Evolutionary conservation across 2,329 filamentous ascomycete genomes (phyloP), one percentile per base, ranked within the genome.

Genomic region (Ceratocystiopsis minuta): DNA sequence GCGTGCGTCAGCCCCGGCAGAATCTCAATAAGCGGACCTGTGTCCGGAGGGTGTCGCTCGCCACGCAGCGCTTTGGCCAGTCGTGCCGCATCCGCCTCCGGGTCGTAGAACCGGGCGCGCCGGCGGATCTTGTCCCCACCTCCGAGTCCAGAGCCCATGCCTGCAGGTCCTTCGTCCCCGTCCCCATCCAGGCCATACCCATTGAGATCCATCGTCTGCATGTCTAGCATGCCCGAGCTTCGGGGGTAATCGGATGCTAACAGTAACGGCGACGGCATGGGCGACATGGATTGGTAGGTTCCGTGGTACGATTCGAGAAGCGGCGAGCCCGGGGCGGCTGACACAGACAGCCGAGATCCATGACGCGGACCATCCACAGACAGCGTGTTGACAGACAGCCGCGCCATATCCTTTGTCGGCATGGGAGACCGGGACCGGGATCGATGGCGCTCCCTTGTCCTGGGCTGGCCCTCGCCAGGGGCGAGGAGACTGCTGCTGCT

Each of bases 201-300:
- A 0, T 70, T 72, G 14, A 75, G 58, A 1, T 75, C 70, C 20
- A 70, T 50, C 24, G 60, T 48, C 13, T 58, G 35, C 17, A 45
- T 36, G 14, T 48, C 45, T 2, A 42, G 17, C 9, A 43, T 12
- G n/a, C 36, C 17, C 14, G 69, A 55, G 17, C 73, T 70, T 11
- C 75, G 65, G 33, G 69, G 64, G 28, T 65, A 58, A 38, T 64
- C 54, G 1, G 64, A 60, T 3, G 74, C 58, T 4, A 75, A 54
- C 52, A 78, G 66, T 18, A 87, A 64, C 1, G 87, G 84, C 0
- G 86, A 86, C 0, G 87, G 87, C 84, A 95, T 94, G 0, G 88
- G 87, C 0, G 87, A 94, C 52, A 92, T 82, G 44, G 83, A 84
- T 59, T 96, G 88, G 53, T 93, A 96, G 0, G 87, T 94, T 34